A percentile compares a stretch with the other conserved stretches of the same genome.
Conservation (phyloP, 108 stramenopile genomes). For the Discostella stelligeroides region DNA sequence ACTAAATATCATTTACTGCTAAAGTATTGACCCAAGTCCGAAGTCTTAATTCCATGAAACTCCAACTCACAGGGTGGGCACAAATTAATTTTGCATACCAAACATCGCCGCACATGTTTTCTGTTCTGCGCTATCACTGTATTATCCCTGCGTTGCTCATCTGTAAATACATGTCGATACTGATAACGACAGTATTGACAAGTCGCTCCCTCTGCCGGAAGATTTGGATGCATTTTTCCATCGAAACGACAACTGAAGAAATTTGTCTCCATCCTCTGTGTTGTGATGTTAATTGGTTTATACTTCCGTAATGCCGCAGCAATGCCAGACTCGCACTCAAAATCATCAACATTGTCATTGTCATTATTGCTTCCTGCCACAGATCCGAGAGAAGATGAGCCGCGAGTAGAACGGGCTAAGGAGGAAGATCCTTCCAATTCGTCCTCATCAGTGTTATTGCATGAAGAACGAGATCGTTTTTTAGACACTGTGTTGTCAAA, state of each 20-base stretch:
- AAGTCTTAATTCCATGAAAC: background rate
- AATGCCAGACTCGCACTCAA: background rate
- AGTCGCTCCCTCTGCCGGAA: background rate
- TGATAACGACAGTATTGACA: slow-evolving; percentile 11
- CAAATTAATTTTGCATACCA: background rate
- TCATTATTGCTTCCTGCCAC: background rate
- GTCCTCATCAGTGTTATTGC: too few relatives aligned
- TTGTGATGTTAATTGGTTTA: background rate
- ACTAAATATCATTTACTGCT: too few relatives aligned
- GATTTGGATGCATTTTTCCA: background rate
- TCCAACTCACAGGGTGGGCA: background rate
- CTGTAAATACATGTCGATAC: background rate
- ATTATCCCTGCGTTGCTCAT: background rate
- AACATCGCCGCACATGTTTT: background rate
- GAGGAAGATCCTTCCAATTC: background rate
- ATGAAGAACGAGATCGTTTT: background rate
- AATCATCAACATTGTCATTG: background rate
- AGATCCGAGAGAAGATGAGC: background rate
- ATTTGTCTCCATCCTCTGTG: too few relatives aligned
- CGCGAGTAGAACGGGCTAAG: background rate
- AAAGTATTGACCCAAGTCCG: too few relatives aligned
- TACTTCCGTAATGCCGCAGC: background rate
- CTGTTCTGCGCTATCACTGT: background rate
- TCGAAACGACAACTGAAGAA: background rate
- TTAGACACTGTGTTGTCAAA: background rate